A percentile compares a stretch with the other conserved stretches of the same genome.
Evolutionary conservation across 768 basidiomycete species (phyloP).

Genomic region (Rhizopogon rudus): DNA sequence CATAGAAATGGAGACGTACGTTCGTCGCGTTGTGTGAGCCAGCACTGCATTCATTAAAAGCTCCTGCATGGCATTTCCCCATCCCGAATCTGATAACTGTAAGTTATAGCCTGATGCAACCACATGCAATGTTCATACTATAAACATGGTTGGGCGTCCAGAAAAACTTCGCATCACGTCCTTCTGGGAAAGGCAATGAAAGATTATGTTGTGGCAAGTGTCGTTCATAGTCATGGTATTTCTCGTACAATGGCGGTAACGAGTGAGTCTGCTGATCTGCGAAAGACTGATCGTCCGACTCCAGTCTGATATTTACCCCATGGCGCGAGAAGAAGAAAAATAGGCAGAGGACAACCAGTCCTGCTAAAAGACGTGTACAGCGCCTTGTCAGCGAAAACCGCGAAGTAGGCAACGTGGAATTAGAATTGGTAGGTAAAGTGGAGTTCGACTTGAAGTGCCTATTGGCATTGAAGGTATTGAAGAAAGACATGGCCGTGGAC

Average conservation of each 20-base stretch:
- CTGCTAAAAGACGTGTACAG: constrained; percentile 1
- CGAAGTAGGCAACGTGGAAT: not conserved
- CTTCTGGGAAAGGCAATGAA: constrained; percentile 35
- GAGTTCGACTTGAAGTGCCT: constrained; percentile 1
- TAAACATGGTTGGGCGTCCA: constrained; percentile 45
- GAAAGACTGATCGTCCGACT: not conserved
- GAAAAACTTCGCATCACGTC: constrained; percentile 37
- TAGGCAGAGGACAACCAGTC: not conserved
- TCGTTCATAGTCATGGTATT: constrained; percentile 39
- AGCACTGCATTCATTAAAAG: constrained; percentile 48
- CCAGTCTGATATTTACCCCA: too few species aligned
- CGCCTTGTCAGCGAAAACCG: constrained; percentile 6
- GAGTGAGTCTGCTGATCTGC: not conserved
- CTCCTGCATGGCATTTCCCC: constrained; percentile 62
- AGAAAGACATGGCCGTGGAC: too few species aligned
- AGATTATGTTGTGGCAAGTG: constrained; percentile 41
- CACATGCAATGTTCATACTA: constrained; percentile 20
- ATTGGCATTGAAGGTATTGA: not conserved
- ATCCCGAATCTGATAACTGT: constrained; percentile 40
- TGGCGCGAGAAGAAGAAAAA: not conserved
- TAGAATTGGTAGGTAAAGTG: constrained; percentile 12
- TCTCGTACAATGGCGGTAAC: constrained; percentile 41
- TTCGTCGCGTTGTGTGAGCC: constrained; percentile 39
- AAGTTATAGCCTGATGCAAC: not conserved
- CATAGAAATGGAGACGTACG: constrained; percentile 32